phyloP scores from a whole-genome alignment of 768 basidiomycete species.

The Lactarius hatsudake region DNA sequence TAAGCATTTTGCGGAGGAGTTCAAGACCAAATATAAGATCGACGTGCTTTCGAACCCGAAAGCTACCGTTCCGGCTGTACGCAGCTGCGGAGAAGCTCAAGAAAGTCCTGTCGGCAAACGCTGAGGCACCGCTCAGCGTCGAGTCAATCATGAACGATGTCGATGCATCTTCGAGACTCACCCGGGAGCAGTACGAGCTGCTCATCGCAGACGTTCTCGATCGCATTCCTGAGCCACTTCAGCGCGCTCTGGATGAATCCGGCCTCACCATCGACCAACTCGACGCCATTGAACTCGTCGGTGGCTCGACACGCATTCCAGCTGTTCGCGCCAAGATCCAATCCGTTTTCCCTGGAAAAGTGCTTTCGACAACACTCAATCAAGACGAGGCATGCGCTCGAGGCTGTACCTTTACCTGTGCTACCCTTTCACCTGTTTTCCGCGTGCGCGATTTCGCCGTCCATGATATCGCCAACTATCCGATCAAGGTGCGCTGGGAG shows the following conservation, averaged over 20 bases:
- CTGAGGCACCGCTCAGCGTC: slow-evolving; percentile 84
- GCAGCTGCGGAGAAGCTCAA: slow-evolving; percentile 92
- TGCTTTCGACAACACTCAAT: slow-evolving; percentile 91
- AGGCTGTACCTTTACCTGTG: slow-evolving; percentile 95
- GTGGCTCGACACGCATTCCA: slow-evolving; percentile 90
- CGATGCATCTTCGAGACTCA: slow-evolving; percentile 84
- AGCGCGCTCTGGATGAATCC: slow-evolving; percentile 76
- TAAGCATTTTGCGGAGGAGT: slow-evolving; percentile 84
- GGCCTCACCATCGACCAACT: slow-evolving; percentile 82
- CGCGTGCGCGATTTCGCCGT: slow-evolving; percentile 93
- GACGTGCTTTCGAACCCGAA: slow-evolving; percentile 91
- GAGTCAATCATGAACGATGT: slow-evolving; percentile 97
- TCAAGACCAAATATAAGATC: slow-evolving; percentile 97
- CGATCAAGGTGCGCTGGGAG: slow-evolving; percentile 90
- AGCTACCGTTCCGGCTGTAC: slow-evolving; percentile 84
- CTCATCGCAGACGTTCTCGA: slow-evolving; percentile 76
- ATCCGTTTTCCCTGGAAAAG: slow-evolving; percentile 75
- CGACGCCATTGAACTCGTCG: slow-evolving; percentile 89
- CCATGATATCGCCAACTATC: slow-evolving; percentile 82
- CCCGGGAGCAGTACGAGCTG: slow-evolving; percentile 76
- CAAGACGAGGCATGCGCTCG: slow-evolving; percentile 97
- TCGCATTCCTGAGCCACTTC: slow-evolving; percentile 70
- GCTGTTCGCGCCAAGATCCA: slow-evolving; percentile 88
- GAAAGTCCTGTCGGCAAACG: slow-evolving; percentile 94
- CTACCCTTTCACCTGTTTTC: slow-evolving; percentile 97